Base-by-base conservation (phyloP, 2,329 filamentous ascomycete genomes). In the Botryosphaeria dothidea region DNA sequence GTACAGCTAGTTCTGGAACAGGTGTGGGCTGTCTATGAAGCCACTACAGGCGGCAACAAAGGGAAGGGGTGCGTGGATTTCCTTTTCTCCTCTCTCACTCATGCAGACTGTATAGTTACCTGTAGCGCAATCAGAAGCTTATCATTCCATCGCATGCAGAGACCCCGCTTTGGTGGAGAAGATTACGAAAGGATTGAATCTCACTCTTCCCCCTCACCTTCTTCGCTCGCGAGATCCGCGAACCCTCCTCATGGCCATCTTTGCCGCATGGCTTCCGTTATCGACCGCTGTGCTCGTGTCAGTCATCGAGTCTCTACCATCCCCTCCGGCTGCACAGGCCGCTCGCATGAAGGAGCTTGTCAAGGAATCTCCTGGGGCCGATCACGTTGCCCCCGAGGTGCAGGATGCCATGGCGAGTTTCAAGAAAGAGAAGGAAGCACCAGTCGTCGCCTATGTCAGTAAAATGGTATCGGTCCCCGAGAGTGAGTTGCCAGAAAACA, bases 381-480 rank as follows among this genome's bases (percentile, higher is more conserved):
- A 87, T 2, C 83, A 87, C 70, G 88, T 98, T 51, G 88, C 91
- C 62, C 79, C 85, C 1, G 80, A 83, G 6, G 81, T 98, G 62
- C 90, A 88, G 70, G 83, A 90, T n/a, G 92, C 94, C 4, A 94
- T 98, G 89, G 80, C 91, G 1, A 84, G 88, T 0, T 97, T 96
- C 74, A 91, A 91, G 72, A 86, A 86, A 3, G 84, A 83, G 0
- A 83, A 86, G 43, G 84, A 88, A 0, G 90, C 91, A 65, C 93
- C 94, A 0, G 88, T 96, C 0, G 92, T 99, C 1, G 94, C 92
- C 8, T 99, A 97, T 69, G 92, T 99, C 67, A 98, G 94, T 80
- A 99, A 99, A 77, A 97, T 99, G 93, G 92, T 98, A 1, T 95
- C 95, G 0, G 85, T 99, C 13, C 94, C 93, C 0, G 92, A 96